Evolutionary conservation across 2,329 filamentous ascomycete genomes (phyloP).

Genomic region (Geosmithia putterillii): DNA sequence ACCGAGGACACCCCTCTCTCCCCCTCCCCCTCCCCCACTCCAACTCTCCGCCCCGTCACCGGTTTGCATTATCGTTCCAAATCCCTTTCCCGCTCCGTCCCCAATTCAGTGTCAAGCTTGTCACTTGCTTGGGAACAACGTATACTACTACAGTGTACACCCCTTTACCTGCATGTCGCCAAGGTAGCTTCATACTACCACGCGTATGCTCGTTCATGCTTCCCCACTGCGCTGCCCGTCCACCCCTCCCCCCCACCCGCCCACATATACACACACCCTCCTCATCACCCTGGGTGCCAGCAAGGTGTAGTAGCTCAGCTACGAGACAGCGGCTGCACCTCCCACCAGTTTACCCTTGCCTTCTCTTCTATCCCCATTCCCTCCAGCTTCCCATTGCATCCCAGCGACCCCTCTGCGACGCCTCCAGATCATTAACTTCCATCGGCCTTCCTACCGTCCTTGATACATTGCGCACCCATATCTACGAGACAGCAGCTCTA

Average conservation of each 20-base stretch:
- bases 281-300: neutral
- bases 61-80: neutral
- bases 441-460: neutral
- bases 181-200: neutral
- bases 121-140: neutral
- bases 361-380: conserved; percentile 11
- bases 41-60: neutral
- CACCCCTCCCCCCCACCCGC: conserved; percentile 7
- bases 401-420: neutral
- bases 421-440: neutral
- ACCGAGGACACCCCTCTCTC: neutral
- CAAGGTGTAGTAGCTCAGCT: neutral
- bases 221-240: neutral
- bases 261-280: neutral
- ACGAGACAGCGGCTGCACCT: neutral
- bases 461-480: neutral
- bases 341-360: conserved; percentile 4
- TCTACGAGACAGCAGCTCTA: conserved; percentile 28
- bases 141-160: no score
- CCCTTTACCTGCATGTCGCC: neutral
- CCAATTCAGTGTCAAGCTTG: neutral
- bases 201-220: neutral
- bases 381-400: conserved; percentile 7
- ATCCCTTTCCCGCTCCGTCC: neutral
- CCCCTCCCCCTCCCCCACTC: neutral